These are phyloP conservation scores for Wickerhamomyces hampshirensis DNA, from an alignment of 805 yeast species.

Conservation along the genomic window DNA sequence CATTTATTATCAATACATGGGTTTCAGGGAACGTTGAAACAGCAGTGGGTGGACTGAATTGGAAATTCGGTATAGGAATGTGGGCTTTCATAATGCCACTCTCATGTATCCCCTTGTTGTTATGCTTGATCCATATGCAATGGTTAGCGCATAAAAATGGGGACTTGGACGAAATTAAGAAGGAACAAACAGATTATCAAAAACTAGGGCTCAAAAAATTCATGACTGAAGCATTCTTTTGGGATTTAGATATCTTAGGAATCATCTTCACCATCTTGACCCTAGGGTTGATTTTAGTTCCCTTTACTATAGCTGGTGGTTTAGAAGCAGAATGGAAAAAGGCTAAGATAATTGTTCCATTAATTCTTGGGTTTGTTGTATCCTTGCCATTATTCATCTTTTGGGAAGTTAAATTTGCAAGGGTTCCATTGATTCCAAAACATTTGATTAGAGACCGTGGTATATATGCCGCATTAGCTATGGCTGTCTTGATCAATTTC, in stretches of 20 bases:
- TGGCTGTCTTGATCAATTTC: conserved; percentile 30
- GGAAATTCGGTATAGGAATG: conserved; percentile 54
- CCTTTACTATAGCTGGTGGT: too few relatives aligned
- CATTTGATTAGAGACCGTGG: conserved; percentile 38
- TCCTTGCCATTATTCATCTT: conserved; percentile 30
- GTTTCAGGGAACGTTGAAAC: conserved; percentile 35
- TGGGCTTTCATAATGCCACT: conserved; percentile 43
- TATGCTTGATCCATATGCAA: conserved; percentile 30
- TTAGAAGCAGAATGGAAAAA: conserved; percentile 32
- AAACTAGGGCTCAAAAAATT: too few relatives aligned
- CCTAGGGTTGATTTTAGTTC: too few relatives aligned
- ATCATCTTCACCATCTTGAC: too few relatives aligned
- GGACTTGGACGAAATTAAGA: conserved; percentile 10
- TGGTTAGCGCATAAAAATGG: conserved; percentile 23
- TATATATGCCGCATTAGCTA: conserved; percentile 47
- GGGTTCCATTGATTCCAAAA: conserved; percentile 34
- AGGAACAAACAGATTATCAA: too few relatives aligned
- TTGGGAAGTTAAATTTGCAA: conserved; percentile 33
- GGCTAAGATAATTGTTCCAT: conserved; percentile 35
- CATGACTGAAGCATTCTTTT: too few relatives aligned
- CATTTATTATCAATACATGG: conserved; percentile 39
- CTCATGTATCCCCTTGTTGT: conserved; percentile 31
- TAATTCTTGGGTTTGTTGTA: conserved; percentile 41
- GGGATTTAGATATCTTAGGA: too few relatives aligned
- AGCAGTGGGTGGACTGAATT: conserved; percentile 30